Conservation (phyloP, 768 basidiomycete species). For the Lyophyllum atratum region DNA sequence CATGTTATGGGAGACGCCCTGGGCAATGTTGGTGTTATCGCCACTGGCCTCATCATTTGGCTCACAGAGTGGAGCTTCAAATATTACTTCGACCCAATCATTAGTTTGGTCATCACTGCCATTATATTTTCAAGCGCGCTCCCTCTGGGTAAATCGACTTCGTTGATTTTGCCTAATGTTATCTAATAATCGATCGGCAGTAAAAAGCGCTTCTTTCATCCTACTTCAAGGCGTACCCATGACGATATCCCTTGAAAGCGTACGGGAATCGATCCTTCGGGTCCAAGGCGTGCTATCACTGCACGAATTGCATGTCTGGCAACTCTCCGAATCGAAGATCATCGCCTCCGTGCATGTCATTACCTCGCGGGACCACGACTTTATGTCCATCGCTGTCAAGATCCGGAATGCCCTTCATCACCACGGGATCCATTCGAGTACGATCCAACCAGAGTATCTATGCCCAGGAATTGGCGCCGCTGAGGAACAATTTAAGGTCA, state of each 20-base stretch:
- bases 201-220: conserved; percentile 91
- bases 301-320: conserved; percentile 98
- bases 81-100: conserved; percentile 90
- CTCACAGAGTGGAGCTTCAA: conserved; percentile 81
- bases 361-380: conserved; percentile 78
- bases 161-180: not conserved
- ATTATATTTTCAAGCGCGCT: conserved; percentile 97
- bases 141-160: conserved; percentile 67
- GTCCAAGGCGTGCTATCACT: conserved; percentile 86
- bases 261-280: conserved; percentile 75
- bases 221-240: conserved; percentile 92
- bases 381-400: conserved; percentile 85
- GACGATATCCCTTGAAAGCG: conserved; percentile 86
- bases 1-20: conserved; percentile 97
- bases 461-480: conserved; percentile 36
- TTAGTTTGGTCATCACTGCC: conserved; percentile 90
- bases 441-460: conserved; percentile 89
- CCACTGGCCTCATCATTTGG: conserved; percentile 95
- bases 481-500: conserved; percentile 53
- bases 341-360: conserved; percentile 96
- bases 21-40: conserved; percentile 97
- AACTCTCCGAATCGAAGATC: conserved; percentile 91
- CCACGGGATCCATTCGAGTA: conserved; percentile 92
- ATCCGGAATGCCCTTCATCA: conserved; percentile 86
- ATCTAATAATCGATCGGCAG: conserved; percentile 34